phyloP scores from a whole-genome alignment of 2,329 filamentous ascomycete genomes.

The Trichophyton mentagrophytes region DNA sequence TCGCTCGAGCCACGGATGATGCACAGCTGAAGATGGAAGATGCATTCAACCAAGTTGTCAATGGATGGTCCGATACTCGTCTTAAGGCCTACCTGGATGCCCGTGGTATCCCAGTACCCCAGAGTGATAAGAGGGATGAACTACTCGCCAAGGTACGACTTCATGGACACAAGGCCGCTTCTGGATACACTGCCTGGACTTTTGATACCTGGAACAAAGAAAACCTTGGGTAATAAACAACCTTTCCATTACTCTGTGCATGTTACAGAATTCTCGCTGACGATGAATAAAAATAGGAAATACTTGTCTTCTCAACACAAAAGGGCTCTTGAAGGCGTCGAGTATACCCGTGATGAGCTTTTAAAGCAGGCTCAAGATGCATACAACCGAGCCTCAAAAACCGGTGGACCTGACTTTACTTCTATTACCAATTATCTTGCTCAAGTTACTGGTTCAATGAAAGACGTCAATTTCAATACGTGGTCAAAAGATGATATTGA shows the following conservation, averaged over 20 bases:
- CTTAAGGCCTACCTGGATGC: conserved; percentile 68
- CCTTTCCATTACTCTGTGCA: not conserved
- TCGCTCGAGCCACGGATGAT: conserved; percentile 60
- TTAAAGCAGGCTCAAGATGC: conserved; percentile 42
- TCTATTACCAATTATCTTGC: conserved; percentile 60
- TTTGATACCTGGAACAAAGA: conserved; percentile 65
- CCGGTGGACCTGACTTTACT: conserved; percentile 38
- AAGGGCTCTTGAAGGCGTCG: conserved; percentile 49
- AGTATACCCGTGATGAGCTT: conserved; percentile 60
- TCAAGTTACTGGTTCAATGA: conserved; percentile 51
- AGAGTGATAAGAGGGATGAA: conserved; percentile 57
- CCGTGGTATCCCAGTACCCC: conserved; percentile 62
- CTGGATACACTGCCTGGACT: conserved; percentile 59
- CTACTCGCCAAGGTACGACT: conserved; percentile 63
- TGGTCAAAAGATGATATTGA: conserved; percentile 64
- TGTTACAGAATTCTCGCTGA: not conserved
- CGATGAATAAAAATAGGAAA: conserved; percentile 24
- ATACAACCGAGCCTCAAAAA: conserved; percentile 36
- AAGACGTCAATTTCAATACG: conserved; percentile 54
- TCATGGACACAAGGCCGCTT: conserved; percentile 55
- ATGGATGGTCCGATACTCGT: conserved; percentile 60
- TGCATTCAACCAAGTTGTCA: conserved; percentile 51
- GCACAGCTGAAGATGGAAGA: conserved; percentile 50
- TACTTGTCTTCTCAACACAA: conserved; percentile 38
- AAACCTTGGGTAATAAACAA: conserved; percentile 44